Percentiles rank a stretch among this genome's conserved stretches.
These are phyloP conservation scores for Lepiota subincarnata DNA, from an alignment of 768 basidiomycete species.

Conservation along the genomic window DNA sequence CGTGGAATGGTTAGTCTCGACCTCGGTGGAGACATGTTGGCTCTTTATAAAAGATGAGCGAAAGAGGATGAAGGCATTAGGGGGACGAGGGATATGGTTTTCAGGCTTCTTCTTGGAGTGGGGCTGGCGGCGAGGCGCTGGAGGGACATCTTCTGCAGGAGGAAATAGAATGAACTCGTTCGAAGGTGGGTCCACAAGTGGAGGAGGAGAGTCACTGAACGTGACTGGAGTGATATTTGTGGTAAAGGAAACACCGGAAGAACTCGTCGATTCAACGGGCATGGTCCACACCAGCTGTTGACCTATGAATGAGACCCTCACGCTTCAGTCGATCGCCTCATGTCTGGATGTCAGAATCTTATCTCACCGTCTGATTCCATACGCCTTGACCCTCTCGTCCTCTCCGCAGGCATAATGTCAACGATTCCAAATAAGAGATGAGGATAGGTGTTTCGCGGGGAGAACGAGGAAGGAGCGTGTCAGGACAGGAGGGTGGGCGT, in stretches of 20 bases:
- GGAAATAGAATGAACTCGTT: constrained; percentile 57
- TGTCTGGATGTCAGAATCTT: constrained; percentile 1
- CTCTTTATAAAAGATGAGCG: constrained; percentile 78
- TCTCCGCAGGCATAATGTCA: constrained; percentile 28
- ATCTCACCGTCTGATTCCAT: constrained; percentile 23
- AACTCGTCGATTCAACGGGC: constrained; percentile 21
- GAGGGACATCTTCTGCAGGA: constrained; percentile 30
- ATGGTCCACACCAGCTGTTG: constrained; percentile 28
- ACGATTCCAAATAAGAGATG: neutral
- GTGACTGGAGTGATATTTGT: constrained; percentile 20
- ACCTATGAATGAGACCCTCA: constrained; percentile 18
- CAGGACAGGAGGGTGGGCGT: constrained; percentile 9
- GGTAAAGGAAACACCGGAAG: constrained; percentile 19
- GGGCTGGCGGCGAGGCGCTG: constrained; percentile 37
- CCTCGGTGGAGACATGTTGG: constrained; percentile 70
- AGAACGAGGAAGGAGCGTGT: constrained; percentile 8
- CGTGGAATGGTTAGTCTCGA: constrained; percentile 81
- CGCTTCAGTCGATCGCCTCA: constrained; percentile 1
- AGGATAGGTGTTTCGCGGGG: constrained; percentile 9
- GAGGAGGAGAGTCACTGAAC: constrained; percentile 24
- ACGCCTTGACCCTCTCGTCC: constrained; percentile 23
- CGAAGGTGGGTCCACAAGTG: constrained; percentile 23
- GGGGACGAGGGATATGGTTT: constrained; percentile 78
- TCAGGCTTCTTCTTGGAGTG: constrained; percentile 70
- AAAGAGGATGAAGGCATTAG: constrained; percentile 86